Conservation (phyloP, 805 yeast genomes). For the Pichia occidentalis region DNA sequence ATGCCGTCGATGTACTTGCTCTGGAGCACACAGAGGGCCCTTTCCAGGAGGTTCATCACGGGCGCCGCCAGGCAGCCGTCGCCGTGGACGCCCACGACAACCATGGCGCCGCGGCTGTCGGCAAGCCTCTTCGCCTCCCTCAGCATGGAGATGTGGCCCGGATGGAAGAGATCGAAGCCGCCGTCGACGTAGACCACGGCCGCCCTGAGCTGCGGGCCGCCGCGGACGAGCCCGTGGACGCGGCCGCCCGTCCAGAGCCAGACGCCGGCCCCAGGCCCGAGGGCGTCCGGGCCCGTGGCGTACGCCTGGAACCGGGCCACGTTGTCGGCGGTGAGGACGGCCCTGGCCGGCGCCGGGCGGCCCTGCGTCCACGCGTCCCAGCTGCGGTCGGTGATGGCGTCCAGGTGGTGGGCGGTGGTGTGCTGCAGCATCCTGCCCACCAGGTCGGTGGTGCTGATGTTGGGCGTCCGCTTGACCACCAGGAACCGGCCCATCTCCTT, state of each 20-base stretch:
- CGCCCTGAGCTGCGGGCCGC: slow-evolving; percentile 17
- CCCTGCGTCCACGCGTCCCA: slow-evolving; percentile 14
- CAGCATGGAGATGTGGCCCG: slow-evolving; percentile 82
- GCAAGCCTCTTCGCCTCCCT: slow-evolving; percentile 36
- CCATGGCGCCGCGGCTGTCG: slow-evolving; percentile 36
- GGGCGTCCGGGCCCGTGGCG: slow-evolving; percentile 60
- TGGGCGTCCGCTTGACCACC: slow-evolving; percentile 90
- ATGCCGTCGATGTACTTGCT: slow-evolving; percentile 79
- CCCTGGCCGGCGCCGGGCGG: slow-evolving; percentile 22
- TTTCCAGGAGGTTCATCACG: slow-evolving; percentile 81
- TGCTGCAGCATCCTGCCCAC: slow-evolving; percentile 78
- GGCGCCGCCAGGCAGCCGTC: no score
- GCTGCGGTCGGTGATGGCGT: slow-evolving; percentile 26
- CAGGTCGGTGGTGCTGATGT: slow-evolving; percentile 90
- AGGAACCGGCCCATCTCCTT: slow-evolving; percentile 81
- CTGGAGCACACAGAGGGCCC: slow-evolving; percentile 82
- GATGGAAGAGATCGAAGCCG: slow-evolving; percentile 85
- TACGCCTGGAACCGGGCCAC: slow-evolving; percentile 43
- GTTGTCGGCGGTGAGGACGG: slow-evolving; percentile 31
- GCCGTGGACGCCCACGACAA: slow-evolving; percentile 63
- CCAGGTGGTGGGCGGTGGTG: slow-evolving; percentile 52
- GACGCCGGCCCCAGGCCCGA: slow-evolving; percentile 51
- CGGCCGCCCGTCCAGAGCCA: slow-evolving; percentile 31
- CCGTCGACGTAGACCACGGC: slow-evolving; percentile 58
- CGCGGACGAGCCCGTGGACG: slow-evolving; percentile 25